A percentile compares a stretch with the other conserved stretches of the same genome.
phyloP scores from a whole-genome alignment of 148 eudicot species.

The Nyssa sinensis region DNA sequence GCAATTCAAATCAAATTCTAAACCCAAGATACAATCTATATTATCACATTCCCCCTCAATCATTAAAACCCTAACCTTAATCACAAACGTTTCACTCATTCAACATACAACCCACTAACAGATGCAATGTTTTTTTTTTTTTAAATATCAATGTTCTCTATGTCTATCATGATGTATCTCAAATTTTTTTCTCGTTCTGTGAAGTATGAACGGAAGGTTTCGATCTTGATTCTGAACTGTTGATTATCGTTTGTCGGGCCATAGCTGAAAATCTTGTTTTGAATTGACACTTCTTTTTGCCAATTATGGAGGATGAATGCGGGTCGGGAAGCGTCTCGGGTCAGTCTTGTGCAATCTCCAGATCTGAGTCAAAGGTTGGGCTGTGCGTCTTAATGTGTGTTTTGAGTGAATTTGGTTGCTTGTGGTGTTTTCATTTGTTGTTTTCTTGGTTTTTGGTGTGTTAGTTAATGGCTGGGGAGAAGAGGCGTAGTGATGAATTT shows the following conservation, averaged over 20 bases:
- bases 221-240: too few relatives aligned
- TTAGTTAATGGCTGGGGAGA: constrained; percentile 37
- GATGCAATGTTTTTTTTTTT: too few relatives aligned
- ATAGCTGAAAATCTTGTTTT: too few relatives aligned
- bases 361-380: constrained; percentile 40
- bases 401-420: not conserved
- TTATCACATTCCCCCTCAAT: not conserved
- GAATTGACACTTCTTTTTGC: too few relatives aligned
- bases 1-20: not conserved
- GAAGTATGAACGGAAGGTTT: too few relatives aligned
- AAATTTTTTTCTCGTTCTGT: too few relatives aligned
- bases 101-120: not conserved
- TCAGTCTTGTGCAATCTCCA: not conserved
- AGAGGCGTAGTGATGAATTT: constrained; percentile 40
- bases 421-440: constrained; percentile 5
- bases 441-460: constrained; percentile 11
- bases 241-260: too few relatives aligned
- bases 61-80: not conserved
- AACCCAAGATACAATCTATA: not conserved
- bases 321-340: constrained; percentile 1
- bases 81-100: not conserved
- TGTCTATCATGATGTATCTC: too few relatives aligned
- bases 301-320: constrained; percentile 24
- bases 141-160: too few relatives aligned
- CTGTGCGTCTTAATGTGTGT: not conserved